phyloP scores from a whole-genome alignment of 805 yeast species.

The Ogataea methylovora region DNA sequence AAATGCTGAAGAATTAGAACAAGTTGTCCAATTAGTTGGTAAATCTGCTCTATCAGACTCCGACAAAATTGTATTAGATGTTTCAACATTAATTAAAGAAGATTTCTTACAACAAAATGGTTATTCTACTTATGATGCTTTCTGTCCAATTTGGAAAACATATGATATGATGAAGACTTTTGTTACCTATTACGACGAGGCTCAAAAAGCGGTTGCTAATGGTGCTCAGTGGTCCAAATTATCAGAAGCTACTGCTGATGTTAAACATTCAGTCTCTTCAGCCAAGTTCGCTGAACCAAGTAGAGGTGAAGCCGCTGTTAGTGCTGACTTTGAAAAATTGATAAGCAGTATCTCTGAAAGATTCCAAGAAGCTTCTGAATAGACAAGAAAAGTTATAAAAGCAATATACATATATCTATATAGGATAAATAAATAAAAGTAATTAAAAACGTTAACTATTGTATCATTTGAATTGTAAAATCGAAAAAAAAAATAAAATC shows the following conservation, averaged over 20 bases:
- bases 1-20: slow-evolving; percentile 97
- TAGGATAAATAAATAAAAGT: no score
- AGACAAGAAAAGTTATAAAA: no score
- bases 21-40: slow-evolving; percentile 98
- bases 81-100: slow-evolving; percentile 85
- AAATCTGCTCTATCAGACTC: slow-evolving; percentile 95
- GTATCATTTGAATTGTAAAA: no score
- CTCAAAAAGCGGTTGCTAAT: slow-evolving; percentile 90
- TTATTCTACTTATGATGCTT: slow-evolving; percentile 95
- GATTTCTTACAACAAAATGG: slow-evolving; percentile 99
- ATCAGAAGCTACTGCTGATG: slow-evolving; percentile 81
- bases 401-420: no score
- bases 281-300: slow-evolving; percentile 96
- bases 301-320: slow-evolving; percentile 75
- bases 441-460: no score
- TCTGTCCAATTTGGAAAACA: slow-evolving; percentile 99
- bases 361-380: slow-evolving; percentile 94
- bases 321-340: slow-evolving; percentile 70
- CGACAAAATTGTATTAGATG: slow-evolving; percentile 94
- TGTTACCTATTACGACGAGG: slow-evolving; percentile 88
- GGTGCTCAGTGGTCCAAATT: slow-evolving; percentile 95
- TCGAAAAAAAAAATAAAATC: no score
- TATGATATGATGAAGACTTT: slow-evolving; percentile 96
- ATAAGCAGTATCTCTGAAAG: slow-evolving; percentile 73
- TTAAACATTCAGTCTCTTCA: slow-evolving; percentile 88